These are phyloP conservation scores for Xylariales sp. DNA, from an alignment of 2,329 filamentous ascomycete genomes.

Conservation along the genomic window DNA sequence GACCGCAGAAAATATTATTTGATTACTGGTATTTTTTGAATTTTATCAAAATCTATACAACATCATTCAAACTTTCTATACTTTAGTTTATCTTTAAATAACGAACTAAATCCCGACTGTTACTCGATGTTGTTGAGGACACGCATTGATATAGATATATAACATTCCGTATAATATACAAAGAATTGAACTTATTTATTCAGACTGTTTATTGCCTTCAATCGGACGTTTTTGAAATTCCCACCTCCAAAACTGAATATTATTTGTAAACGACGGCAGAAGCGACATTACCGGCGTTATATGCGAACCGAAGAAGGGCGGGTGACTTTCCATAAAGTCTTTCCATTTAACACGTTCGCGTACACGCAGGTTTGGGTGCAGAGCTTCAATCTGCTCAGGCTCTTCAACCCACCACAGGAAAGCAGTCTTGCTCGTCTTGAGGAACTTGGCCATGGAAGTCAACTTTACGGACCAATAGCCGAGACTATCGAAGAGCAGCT, in stretches of 20 bases:
- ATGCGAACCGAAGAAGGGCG: slow-evolving; percentile 7
- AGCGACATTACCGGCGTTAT: slow-evolving; percentile 3
- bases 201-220: no score
- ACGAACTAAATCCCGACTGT: no score
- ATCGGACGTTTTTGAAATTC: slow-evolving; percentile 1
- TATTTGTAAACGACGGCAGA: slow-evolving; percentile 7
- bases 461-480: slow-evolving; percentile 5
- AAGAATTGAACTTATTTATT: no score
- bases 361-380: slow-evolving; percentile 2
- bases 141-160: no score
- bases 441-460: slow-evolving; percentile 4
- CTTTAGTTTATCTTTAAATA: no score
- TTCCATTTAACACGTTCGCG: slow-evolving; percentile 3
- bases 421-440: slow-evolving; percentile 3
- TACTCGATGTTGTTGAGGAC: no score
- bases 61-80: no score
- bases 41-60: no score
- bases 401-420: slow-evolving; percentile 7
- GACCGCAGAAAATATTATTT: no score
- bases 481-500: slow-evolving; percentile 5
- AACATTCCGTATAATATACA: no score
- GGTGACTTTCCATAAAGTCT: slow-evolving; percentile 7
- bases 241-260: slow-evolving; percentile 9
- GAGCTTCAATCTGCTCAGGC: not conserved
- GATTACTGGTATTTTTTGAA: no score